Conservation (phyloP, 2,329 filamentous ascomycete species). For the Sclerotinia spermophila region DNA sequence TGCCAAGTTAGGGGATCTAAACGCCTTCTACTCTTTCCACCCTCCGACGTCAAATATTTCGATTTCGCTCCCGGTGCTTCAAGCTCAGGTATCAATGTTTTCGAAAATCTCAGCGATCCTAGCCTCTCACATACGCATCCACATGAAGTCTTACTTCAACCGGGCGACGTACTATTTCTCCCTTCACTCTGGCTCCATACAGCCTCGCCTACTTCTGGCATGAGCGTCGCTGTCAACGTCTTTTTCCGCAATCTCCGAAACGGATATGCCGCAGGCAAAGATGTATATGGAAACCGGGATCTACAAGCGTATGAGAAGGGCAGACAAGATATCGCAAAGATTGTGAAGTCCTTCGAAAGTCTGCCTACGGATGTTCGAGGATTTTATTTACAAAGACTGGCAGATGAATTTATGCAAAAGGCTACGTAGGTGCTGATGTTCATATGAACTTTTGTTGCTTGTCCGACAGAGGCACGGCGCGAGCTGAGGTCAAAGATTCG, state of each 20-base stretch:
- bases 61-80: slow-evolving; percentile 73
- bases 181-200: slow-evolving; percentile 84
- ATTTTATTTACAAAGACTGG: slow-evolving; percentile 73
- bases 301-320: slow-evolving; percentile 81
- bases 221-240: slow-evolving; percentile 80
- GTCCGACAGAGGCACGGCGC: not conserved
- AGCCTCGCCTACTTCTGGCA: slow-evolving; percentile 52
- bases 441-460: not conserved
- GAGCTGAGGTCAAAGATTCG: not conserved
- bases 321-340: slow-evolving; percentile 65
- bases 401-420: slow-evolving; percentile 55
- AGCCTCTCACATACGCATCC: slow-evolving; percentile 54
- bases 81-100: slow-evolving; percentile 73
- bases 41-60: slow-evolving; percentile 66
- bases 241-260: slow-evolving; percentile 73
- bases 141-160: slow-evolving; percentile 60
- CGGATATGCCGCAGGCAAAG: slow-evolving; percentile 69
- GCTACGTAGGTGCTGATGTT: not conserved
- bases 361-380: slow-evolving; percentile 62
- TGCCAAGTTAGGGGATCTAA: slow-evolving; percentile 75
- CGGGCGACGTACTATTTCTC: slow-evolving; percentile 76
- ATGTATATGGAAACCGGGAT: slow-evolving; percentile 87
- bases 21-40: slow-evolving; percentile 72
- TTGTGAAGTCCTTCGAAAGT: slow-evolving; percentile 60
- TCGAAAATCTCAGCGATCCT: slow-evolving; percentile 46